These are phyloP conservation scores for Cubamyces lactineus DNA, from an alignment of 768 basidiomycete genomes.

Conservation along the genomic window DNA sequence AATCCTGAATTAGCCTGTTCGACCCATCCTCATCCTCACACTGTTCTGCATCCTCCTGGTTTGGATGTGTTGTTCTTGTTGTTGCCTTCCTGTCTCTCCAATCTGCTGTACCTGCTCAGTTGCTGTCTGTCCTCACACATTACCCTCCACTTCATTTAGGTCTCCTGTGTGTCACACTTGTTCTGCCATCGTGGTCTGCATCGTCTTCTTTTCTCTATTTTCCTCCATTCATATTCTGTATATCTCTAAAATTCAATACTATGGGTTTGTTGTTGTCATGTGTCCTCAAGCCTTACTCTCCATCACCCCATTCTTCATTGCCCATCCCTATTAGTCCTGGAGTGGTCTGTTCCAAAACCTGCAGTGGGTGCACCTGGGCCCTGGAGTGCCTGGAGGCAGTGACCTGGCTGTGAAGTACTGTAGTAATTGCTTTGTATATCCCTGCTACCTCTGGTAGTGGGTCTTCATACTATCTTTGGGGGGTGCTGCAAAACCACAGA, in stretches of 20 bases:
- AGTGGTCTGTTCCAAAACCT: conserved; percentile 10
- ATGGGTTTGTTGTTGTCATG: not conserved
- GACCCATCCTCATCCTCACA: not conserved
- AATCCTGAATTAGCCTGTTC: not conserved
- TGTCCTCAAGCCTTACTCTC: too few species aligned
- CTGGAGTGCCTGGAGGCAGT: not conserved
- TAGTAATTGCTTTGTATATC: conserved; percentile 22
- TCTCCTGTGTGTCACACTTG: not conserved
- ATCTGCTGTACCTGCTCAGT: conserved; percentile 5
- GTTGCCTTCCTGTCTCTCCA: not conserved
- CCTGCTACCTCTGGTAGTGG: too few species aligned
- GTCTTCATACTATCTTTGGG: too few species aligned
- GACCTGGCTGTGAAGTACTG: conserved; percentile 13
- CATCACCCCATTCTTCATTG: not conserved
- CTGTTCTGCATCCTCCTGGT: not conserved
- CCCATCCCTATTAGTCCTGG: not conserved
- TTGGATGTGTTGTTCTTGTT: not conserved
- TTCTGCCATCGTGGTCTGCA: conserved; percentile 3
- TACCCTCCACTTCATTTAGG: not conserved
- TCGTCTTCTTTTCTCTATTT: not conserved
- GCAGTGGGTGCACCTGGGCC: not conserved
- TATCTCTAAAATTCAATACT: not conserved
- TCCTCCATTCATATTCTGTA: not conserved
- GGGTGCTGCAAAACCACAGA: too few species aligned
- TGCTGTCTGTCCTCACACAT: conserved; percentile 2